These are phyloP conservation scores for Aspergillus sp. DNA, from an alignment of 2,329 filamentous ascomycete genomes.

Conservation along the genomic window DNA sequence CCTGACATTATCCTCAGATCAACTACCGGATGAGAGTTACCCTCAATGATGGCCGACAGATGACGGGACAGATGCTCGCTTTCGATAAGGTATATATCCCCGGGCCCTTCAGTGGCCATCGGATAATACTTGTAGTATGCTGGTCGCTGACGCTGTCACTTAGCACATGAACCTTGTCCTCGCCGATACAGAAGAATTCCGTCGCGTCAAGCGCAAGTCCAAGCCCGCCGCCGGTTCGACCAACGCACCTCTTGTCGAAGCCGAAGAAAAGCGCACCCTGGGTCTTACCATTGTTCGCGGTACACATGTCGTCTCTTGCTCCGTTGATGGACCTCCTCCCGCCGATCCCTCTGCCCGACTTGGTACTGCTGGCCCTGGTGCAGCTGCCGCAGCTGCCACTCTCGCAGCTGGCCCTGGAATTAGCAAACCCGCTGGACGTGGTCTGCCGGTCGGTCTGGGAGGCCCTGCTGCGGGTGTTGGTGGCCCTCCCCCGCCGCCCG, in stretches of 20 bases:
- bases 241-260: slow-evolving; percentile 70
- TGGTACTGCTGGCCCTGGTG: slow-evolving; percentile 71
- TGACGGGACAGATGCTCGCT: slow-evolving; percentile 96
- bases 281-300: slow-evolving; percentile 93
- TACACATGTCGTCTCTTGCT: slow-evolving; percentile 90
- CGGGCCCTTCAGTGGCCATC: background rate
- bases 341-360: slow-evolving; percentile 89
- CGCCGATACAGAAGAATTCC: slow-evolving; percentile 97
- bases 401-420: slow-evolving; percentile 85
- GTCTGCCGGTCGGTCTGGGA: slow-evolving; percentile 77
- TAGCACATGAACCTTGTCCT: slow-evolving; percentile 99
- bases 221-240: slow-evolving; percentile 64
- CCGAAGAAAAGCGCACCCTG: slow-evolving; percentile 96
- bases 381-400: slow-evolving; percentile 59
- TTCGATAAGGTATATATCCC: slow-evolving; percentile 83
- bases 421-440: slow-evolving; percentile 85
- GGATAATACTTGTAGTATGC: background rate
- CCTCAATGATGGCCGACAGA: slow-evolving; percentile 89
- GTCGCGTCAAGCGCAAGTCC: slow-evolving; percentile 82
- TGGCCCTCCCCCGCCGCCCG: slow-evolving; percentile 69
- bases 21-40: slow-evolving; percentile 99
- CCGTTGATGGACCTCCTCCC: slow-evolving; percentile 92
- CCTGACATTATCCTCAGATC: slow-evolving; percentile 69
- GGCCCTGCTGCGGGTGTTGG: slow-evolving; percentile 89
- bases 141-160: slow-evolving; percentile 5